These are phyloP conservation scores for Phytophthora pinifolia DNA, from an alignment of 352 stramenopile species.

Conservation along the genomic window DNA sequence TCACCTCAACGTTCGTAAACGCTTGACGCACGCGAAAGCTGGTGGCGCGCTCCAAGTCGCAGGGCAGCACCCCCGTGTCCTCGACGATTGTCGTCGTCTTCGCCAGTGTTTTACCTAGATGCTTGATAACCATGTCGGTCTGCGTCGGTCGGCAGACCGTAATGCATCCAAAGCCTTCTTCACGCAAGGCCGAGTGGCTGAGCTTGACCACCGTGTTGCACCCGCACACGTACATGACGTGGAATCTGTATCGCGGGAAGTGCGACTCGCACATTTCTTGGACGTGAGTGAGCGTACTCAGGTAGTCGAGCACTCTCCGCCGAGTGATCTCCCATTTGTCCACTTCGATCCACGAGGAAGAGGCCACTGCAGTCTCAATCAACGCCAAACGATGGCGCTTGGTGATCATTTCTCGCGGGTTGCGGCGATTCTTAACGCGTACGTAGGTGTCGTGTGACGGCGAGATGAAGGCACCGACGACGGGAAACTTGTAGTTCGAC, in stretches of 20 bases:
- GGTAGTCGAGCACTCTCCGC: conserved; percentile 69
- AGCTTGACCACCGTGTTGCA: conserved; percentile 83
- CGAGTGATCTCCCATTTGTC: conserved; percentile 86
- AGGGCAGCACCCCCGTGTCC: conserved; percentile 66
- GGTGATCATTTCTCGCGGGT: conserved; percentile 77
- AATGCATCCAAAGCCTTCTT: conserved; percentile 73
- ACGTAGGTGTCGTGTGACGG: conserved; percentile 78
- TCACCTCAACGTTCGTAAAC: conserved; percentile 32
- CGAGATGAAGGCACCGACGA: conserved; percentile 78
- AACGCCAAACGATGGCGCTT: conserved; percentile 63
- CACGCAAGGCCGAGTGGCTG: conserved; percentile 61
- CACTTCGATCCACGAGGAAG: conserved; percentile 81
- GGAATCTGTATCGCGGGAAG: conserved; percentile 62
- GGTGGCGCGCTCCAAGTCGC: conserved; percentile 64
- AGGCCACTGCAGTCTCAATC: conserved; percentile 63
- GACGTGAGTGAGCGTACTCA: conserved; percentile 72
- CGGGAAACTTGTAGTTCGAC: conserved; percentile 76
- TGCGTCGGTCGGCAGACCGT: conserved; percentile 66
- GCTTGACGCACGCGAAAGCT: conserved; percentile 64
- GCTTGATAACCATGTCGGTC: conserved; percentile 68
- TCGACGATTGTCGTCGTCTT: conserved; percentile 71
- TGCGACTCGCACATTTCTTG: conserved; percentile 75
- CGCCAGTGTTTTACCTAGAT: conserved; percentile 61
- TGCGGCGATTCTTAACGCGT: conserved; percentile 67
- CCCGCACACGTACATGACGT: conserved; percentile 76